Percentiles rank a stretch among this genome's conserved stretches.
These are phyloP conservation scores for Cryptococcus deneoformans DNA, from an alignment of 1,284 basidiomycete genomes.

Conservation along the genomic window DNA sequence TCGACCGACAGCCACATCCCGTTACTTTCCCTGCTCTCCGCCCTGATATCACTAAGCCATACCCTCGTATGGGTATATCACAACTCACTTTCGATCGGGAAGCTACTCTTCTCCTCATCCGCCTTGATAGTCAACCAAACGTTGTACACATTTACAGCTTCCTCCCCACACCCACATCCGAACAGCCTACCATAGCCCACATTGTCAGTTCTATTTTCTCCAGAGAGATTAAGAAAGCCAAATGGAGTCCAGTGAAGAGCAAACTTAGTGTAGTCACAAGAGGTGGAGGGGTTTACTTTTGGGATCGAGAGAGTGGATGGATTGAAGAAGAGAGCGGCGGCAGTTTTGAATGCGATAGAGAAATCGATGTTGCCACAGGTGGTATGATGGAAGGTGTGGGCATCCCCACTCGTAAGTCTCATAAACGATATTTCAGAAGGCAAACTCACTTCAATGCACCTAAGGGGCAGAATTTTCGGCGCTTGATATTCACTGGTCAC, in stretches of 20 bases:
- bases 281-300: constrained; percentile 30
- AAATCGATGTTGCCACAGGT: constrained; percentile 13
- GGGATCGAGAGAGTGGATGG: constrained; percentile 36
- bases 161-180: constrained; percentile 15
- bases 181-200: constrained; percentile 25
- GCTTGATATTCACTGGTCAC: constrained; percentile 25
- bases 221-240: constrained; percentile 15
- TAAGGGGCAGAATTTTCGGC: constrained; percentile 21
- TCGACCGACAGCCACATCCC: constrained; percentile 17
- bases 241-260: constrained; percentile 19
- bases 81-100: constrained; percentile 75
- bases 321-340: constrained; percentile 16
- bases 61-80: constrained; percentile 57
- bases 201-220: constrained; percentile 25
- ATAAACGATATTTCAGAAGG: neutral
- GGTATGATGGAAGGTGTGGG: constrained; percentile 39
- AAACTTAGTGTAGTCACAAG: constrained; percentile 22
- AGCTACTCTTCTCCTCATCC: constrained; percentile 66
- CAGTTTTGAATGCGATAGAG: neutral
- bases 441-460: neutral
- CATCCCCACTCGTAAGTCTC: constrained; percentile 30
- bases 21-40: constrained; percentile 14
- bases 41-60: constrained; percentile 15
- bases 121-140: constrained; percentile 40
- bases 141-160: constrained; percentile 40